Evolutionary conservation across 2,329 filamentous ascomycete genomes (phyloP).

Genomic region (Aspergillus pseudoglaucus): DNA sequence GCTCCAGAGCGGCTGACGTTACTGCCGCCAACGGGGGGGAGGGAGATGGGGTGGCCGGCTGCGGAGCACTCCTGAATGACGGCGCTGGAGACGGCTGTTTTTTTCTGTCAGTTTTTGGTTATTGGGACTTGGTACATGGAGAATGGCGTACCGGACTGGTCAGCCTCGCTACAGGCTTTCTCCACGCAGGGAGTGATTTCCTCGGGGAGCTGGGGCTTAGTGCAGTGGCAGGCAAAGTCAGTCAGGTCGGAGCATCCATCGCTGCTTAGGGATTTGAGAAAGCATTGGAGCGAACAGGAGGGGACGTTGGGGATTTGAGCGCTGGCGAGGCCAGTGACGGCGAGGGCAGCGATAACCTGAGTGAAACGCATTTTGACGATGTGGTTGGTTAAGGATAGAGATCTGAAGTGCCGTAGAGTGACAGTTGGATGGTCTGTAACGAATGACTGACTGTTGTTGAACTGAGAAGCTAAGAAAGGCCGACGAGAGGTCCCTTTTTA

Average conservation of each 20-base stretch:
- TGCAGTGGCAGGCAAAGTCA: conserved; percentile 47
- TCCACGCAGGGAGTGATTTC: conserved; percentile 43
- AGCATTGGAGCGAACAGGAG: conserved; percentile 41
- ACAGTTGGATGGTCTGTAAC: neutral
- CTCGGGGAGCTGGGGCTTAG: conserved; percentile 37
- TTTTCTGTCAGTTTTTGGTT: neutral
- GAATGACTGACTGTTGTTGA: neutral
- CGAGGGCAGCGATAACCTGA: conserved; percentile 28
- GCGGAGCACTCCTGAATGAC: conserved; percentile 30
- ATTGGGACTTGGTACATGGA: neutral
- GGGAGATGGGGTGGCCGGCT: conserved; percentile 30
- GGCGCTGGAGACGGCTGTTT: conserved; percentile 29
- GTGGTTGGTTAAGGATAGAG: neutral
- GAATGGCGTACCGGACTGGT: conserved; percentile 31
- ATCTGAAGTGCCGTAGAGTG: neutral
- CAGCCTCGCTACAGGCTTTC: conserved; percentile 32
- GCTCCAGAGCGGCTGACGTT: neutral
- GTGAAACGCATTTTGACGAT: conserved; percentile 29
- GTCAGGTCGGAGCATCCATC: conserved; percentile 42
- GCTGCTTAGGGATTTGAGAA: conserved; percentile 33
- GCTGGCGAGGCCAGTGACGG: conserved; percentile 39
- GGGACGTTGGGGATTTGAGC: conserved; percentile 44
- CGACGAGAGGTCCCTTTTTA: neutral
- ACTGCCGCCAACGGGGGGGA: conserved; percentile 22
- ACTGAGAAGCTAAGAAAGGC: neutral